phyloP scores from a whole-genome alignment of 169 alveolate species.

The Eimeria falciformis region DNA sequence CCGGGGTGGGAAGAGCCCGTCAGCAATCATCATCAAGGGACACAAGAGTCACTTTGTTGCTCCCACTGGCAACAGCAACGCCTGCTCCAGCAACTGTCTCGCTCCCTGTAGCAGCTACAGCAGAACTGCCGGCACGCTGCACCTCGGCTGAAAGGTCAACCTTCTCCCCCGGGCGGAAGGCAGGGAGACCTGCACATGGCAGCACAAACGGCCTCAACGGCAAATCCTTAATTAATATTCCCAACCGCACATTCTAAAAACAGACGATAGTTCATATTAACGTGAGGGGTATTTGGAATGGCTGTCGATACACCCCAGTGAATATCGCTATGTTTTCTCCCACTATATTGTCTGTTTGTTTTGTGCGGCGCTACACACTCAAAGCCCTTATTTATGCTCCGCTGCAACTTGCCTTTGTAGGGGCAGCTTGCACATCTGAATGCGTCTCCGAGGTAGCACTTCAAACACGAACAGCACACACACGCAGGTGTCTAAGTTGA shows the following conservation, averaged over 20 bases:
- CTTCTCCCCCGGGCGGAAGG: slow-evolving; percentile 95
- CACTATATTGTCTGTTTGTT: background rate
- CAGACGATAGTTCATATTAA: background rate
- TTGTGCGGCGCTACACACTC: background rate
- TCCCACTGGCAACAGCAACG: background rate
- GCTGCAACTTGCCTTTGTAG: slow-evolving; percentile 82
- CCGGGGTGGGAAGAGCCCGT: no score
- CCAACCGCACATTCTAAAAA: background rate
- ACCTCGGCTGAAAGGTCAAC: slow-evolving; percentile 71
- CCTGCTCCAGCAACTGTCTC: slow-evolving; percentile 23
- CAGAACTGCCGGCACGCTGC: slow-evolving; percentile 17
- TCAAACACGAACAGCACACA: background rate
- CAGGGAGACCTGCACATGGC: slow-evolving; percentile 89
- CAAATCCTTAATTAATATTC: background rate
- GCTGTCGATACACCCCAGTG: no score
- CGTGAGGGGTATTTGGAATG: background rate
- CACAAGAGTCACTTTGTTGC: background rate
- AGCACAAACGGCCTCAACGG: background rate
- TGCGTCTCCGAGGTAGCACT: slow-evolving; percentile 97
- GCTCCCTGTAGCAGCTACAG: background rate
- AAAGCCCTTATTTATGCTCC: background rate
- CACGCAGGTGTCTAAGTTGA: background rate
- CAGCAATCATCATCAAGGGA: slow-evolving; percentile 30
- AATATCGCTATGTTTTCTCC: no score
- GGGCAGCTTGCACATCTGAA: slow-evolving; percentile 96